Evolutionary conservation across 2,329 filamentous ascomycete genomes (phyloP).

Genomic region (Pseudocercospora fijiensis): DNA sequence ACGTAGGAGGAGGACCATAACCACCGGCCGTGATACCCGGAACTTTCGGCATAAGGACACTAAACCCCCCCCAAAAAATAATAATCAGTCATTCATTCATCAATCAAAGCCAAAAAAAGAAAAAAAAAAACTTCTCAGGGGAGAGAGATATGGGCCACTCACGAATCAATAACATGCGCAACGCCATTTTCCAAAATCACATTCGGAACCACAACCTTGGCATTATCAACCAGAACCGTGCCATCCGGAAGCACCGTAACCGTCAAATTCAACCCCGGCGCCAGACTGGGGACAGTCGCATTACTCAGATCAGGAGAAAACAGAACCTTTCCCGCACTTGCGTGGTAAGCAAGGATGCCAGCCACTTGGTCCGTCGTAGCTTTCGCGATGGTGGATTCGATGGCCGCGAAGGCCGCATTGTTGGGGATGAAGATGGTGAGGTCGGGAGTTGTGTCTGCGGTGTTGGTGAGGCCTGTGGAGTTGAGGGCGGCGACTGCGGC

Average conservation of each 20-base stretch:
- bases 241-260: conserved; percentile 9
- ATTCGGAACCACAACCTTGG: conserved; percentile 13
- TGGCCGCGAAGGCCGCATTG: conserved; percentile 59
- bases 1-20: neutral
- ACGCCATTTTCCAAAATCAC: conserved; percentile 17
- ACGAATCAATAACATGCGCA: conserved; percentile 18
- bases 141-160: no score
- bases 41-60: conserved; percentile 3
- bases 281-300: neutral
- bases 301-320: conserved; percentile 11
- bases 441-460: conserved; percentile 46
- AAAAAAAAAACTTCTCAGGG: no score
- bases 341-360: conserved; percentile 10
- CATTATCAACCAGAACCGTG: conserved; percentile 9
- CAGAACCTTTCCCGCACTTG: conserved; percentile 6
- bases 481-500: conserved; percentile 44
- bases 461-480: conserved; percentile 41
- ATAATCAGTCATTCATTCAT: no score
- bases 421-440: conserved; percentile 65
- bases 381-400: conserved; percentile 54
- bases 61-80: no score
- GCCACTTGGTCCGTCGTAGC: conserved; percentile 39
- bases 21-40: neutral
- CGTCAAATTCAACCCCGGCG: conserved; percentile 2
- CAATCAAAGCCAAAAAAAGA: no score